phyloP scores from a whole-genome alignment of 2,329 filamentous ascomycete genomes.

The Rhexocercosporidium sp. region DNA sequence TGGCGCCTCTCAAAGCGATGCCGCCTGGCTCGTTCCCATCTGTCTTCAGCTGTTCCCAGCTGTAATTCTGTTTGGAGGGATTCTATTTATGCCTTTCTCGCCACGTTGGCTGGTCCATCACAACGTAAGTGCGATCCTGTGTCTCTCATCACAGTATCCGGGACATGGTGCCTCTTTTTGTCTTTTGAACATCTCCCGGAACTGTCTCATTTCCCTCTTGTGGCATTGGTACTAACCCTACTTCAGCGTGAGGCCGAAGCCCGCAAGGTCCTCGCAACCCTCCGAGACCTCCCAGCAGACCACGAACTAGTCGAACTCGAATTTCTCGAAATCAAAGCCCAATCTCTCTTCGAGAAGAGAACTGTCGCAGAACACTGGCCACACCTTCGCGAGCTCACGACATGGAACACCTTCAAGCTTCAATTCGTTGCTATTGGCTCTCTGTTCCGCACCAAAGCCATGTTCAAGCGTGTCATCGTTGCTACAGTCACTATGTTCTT shows the following conservation, averaged over 20 bases:
- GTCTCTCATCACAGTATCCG: background rate
- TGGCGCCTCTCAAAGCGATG: slow-evolving; percentile 61
- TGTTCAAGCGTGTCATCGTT: slow-evolving; percentile 70
- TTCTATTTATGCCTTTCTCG: slow-evolving; percentile 81
- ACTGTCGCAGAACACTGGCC: slow-evolving; percentile 72
- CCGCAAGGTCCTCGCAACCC: slow-evolving; percentile 62
- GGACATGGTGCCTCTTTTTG: no score
- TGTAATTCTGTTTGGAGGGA: slow-evolving; percentile 68
- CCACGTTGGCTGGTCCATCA: slow-evolving; percentile 79
- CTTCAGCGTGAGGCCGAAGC: slow-evolving; percentile 67
- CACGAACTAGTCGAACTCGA: slow-evolving; percentile 76
- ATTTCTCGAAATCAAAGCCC: slow-evolving; percentile 83
- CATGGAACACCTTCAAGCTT: slow-evolving; percentile 68
- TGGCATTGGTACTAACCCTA: background rate
- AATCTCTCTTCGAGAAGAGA: slow-evolving; percentile 78
- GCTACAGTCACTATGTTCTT: slow-evolving; percentile 68
- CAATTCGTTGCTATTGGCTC: slow-evolving; percentile 71
- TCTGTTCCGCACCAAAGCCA: slow-evolving; percentile 67
- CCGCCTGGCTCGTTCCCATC: slow-evolving; percentile 76
- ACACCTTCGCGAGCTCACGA: slow-evolving; percentile 61
- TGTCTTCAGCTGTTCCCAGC: slow-evolving; percentile 74
- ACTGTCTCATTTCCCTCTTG: background rate
- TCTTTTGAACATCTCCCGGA: background rate
- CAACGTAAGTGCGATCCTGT: slow-evolving; percentile 35
- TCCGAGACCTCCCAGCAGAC: slow-evolving; percentile 65